phyloP scores from a whole-genome alignment of 1,284 basidiomycete genomes.

The Ganoderma meredithae region DNA sequence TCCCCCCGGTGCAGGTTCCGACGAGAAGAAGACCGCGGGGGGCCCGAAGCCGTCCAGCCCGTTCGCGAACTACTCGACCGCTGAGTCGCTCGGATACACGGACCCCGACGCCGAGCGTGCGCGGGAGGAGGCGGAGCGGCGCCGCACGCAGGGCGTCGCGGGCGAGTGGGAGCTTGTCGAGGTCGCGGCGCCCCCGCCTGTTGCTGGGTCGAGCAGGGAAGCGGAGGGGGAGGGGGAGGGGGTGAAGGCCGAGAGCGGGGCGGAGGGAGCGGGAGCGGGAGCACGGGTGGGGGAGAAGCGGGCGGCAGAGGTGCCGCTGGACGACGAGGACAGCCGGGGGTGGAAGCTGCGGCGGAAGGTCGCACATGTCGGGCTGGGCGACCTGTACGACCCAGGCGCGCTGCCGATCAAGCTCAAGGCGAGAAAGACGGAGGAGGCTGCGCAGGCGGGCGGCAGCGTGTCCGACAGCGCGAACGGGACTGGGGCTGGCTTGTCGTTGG shows the following conservation, averaged over 20 bases:
- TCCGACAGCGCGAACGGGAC: background rate
- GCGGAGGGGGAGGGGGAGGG: background rate
- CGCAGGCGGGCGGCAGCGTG: background rate
- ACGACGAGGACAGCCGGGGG: constrained; percentile 62
- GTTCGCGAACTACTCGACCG: constrained; percentile 87
- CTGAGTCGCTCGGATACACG: constrained; percentile 80
- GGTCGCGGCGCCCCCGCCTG: constrained; percentile 38
- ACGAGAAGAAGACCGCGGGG: constrained; percentile 46
- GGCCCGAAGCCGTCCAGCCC: constrained; percentile 69
- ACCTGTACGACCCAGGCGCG: constrained; percentile 75
- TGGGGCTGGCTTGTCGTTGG: constrained; percentile 10
- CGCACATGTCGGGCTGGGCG: constrained; percentile 61
- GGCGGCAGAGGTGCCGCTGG: constrained; percentile 42
- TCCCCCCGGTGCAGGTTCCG: constrained; percentile 33
- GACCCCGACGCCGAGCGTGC: constrained; percentile 75
- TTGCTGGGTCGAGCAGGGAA: background rate
- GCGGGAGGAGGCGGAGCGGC: constrained; percentile 63
- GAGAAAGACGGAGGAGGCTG: constrained; percentile 54
- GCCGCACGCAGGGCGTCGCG: constrained; percentile 72
- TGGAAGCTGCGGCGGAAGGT: constrained; percentile 76
- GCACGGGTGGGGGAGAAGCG: constrained; percentile 43
- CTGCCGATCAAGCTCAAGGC: constrained; percentile 69
- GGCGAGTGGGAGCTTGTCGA: constrained; percentile 88
- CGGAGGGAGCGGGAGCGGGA: constrained; percentile 30
- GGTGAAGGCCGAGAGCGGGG: background rate